Conservation (phyloP, 2,329 filamentous ascomycete genomes). For the Calonectria naviculata region DNA sequence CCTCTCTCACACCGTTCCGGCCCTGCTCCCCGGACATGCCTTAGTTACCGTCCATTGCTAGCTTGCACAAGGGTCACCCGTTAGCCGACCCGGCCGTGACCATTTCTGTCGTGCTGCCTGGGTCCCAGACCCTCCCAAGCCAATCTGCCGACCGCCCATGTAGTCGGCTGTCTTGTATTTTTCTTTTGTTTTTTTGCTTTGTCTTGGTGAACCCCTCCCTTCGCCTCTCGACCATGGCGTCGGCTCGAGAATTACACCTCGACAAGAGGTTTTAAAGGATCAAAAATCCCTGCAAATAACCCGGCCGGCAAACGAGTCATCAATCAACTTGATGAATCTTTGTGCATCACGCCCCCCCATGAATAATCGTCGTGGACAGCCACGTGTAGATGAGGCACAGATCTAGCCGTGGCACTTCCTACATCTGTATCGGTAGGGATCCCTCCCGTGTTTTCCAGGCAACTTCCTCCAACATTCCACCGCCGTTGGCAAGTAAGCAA, state of each 20-base stretch:
- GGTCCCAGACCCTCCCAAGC: constrained; percentile 4
- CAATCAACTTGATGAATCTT: not conserved
- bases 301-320: constrained; percentile 12
- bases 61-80: constrained; percentile 15
- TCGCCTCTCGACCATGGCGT: not conserved
- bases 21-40: constrained; percentile 18
- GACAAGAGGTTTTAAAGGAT: not conserved
- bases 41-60: constrained; percentile 7
- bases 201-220: constrained; percentile 10
- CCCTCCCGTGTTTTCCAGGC: not conserved
- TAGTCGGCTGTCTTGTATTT: not conserved
- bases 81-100: constrained; percentile 18
- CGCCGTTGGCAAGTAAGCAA: not conserved
- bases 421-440: not conserved
- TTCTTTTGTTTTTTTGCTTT: constrained; percentile 14
- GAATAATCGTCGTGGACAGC: constrained; percentile 14
- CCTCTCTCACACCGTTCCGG: constrained; percentile 2
- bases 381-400: constrained; percentile 34
- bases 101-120: constrained; percentile 17
- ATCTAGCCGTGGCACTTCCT: constrained; percentile 34
- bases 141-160: constrained; percentile 5
- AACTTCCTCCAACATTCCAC: constrained; percentile 1
- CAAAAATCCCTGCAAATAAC: not conserved
- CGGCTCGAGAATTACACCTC: not conserved
- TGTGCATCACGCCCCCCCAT: not conserved